Base-by-base conservation (phyloP, 495 filamentous ascomycete genomes). In the Penicillium crystallinum region DNA sequence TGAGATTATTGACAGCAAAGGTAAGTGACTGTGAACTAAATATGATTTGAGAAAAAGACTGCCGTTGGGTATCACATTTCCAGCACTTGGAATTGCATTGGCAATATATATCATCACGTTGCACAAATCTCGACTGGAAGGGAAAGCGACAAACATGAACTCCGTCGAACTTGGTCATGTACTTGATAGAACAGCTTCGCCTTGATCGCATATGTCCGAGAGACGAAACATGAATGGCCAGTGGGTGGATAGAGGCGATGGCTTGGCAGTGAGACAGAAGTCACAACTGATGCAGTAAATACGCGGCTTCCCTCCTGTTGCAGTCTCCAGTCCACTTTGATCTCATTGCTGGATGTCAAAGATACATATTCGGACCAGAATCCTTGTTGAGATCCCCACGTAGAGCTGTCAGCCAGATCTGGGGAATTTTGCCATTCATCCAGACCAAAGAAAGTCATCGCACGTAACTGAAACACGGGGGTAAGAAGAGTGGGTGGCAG, bases 201-300 rank as follows among this genome's bases (percentile, higher is more conserved):
- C n/a, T 49, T 49, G 17, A 45, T 3, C 1, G 47, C 37, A 45
- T 58, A 58, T 0, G 34, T 34, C 2, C 55, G 42, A 21, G 51
- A 58, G 0, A 58, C 21, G 2, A 54, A 58, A 38, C 56, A 58
- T 1, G 55, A 58, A 18, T 54, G 46, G 9, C 54, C 54, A 14
- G 46, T 51, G 2, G 50, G 35, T 21, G 51, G 56, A 18, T 50
- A 58, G 3, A 14, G 11, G 6, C 35, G 46, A 23, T 23, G 33
- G 11, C 14, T 15, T 2, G 46, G 41, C 17, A 58, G 18, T 21
- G 15, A 22, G 18, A 46, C 35, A 0, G 17, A 21, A 6, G 39
- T 8, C 8, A 54, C 46, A 46, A 47, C 3, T 1, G 46, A 38
- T 4, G 56, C 29, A 1, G 36, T 47, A 18, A 47, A 54, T 2